Percentiles rank a stretch among this genome's conserved stretches.
phyloP scores from a whole-genome alignment of 371 early-diverging fungal species.

The Entomophthora muscae region DNA sequence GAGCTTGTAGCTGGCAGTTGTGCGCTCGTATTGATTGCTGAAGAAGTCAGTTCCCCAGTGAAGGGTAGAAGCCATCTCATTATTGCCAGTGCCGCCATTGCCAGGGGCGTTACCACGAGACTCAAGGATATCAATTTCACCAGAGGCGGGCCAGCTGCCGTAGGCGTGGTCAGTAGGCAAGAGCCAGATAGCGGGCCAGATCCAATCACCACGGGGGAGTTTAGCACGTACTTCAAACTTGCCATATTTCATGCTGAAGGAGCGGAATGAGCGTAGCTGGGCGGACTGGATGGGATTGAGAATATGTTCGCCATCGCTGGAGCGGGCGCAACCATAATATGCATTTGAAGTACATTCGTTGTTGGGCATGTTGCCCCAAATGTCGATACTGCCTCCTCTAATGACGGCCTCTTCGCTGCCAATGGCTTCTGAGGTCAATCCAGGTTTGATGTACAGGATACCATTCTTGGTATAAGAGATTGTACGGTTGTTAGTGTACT shows the following conservation, averaged over 20 bases:
- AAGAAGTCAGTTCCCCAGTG: conserved; percentile 8
- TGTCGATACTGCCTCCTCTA: conserved; percentile 18
- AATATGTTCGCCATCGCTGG: background rate
- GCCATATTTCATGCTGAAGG: conserved; percentile 28
- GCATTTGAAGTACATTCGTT: conserved; percentile 7
- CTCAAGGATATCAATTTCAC: conserved; percentile 17
- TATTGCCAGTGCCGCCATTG: background rate
- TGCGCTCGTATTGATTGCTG: background rate
- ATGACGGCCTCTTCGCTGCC: background rate
- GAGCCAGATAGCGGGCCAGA: conserved; percentile 53
- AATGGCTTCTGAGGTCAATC: conserved; percentile 21
- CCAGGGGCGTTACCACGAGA: background rate
- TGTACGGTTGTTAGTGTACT: conserved; percentile 34
- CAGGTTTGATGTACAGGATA: conserved; percentile 40
- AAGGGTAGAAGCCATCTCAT: background rate
- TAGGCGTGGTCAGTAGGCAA: conserved; percentile 42
- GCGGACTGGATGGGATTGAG: conserved; percentile 8
- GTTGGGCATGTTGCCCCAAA: conserved; percentile 13
- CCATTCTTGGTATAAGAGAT: conserved; percentile 46
- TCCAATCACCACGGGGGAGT: conserved; percentile 44
- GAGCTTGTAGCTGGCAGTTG: conserved; percentile 9
- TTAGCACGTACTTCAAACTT: conserved; percentile 42
- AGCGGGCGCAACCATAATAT: background rate
- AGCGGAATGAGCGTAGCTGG: background rate
- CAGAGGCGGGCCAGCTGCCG: conserved; percentile 51